phyloP scores from a whole-genome alignment of 2,329 filamentous ascomycete genomes.

The Epichloe gansuensis region DNA sequence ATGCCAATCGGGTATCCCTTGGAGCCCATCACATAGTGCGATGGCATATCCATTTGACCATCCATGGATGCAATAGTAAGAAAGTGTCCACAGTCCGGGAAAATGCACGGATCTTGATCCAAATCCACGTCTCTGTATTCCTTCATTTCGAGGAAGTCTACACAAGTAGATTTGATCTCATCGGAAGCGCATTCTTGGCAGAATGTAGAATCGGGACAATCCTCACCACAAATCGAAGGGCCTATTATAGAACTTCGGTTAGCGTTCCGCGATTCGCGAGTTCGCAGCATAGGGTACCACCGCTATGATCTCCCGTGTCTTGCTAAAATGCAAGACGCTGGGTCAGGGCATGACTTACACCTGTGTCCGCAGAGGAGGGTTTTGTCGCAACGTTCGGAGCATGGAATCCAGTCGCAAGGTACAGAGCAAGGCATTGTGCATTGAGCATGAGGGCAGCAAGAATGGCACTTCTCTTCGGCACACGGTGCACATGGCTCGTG shows the following conservation, averaged over 20 bases:
- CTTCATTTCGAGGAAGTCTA: slow-evolving; percentile 44
- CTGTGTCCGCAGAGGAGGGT: slow-evolving; percentile 46
- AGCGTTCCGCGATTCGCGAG: no score
- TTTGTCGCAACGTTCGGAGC: slow-evolving; percentile 44
- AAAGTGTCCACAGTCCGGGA: slow-evolving; percentile 53
- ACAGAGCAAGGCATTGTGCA: slow-evolving; percentile 50
- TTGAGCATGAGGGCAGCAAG: slow-evolving; percentile 39
- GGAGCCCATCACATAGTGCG: slow-evolving; percentile 33
- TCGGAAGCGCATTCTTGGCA: slow-evolving; percentile 44
- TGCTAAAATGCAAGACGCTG: no score
- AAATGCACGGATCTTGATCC: slow-evolving; percentile 46
- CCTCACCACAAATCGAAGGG: slow-evolving; percentile 53
- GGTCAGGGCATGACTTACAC: slow-evolving; percentile 25
- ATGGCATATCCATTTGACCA: slow-evolving; percentile 41
- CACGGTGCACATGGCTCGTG: slow-evolving; percentile 50
- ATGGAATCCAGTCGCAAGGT: slow-evolving; percentile 56
- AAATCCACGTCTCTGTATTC: slow-evolving; percentile 46
- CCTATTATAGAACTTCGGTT: slow-evolving; percentile 7
- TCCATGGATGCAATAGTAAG: slow-evolving; percentile 49
- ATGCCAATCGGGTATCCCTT: slow-evolving; percentile 22
- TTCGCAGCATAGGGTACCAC: no score
- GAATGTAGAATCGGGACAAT: slow-evolving; percentile 37
- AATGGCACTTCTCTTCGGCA: slow-evolving; percentile 40
- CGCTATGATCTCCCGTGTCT: no score
- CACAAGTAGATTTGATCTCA: slow-evolving; percentile 31